phyloP scores from a whole-genome alignment of 2,329 filamentous ascomycete genomes.

The Paraconiothyrium sp. region DNA sequence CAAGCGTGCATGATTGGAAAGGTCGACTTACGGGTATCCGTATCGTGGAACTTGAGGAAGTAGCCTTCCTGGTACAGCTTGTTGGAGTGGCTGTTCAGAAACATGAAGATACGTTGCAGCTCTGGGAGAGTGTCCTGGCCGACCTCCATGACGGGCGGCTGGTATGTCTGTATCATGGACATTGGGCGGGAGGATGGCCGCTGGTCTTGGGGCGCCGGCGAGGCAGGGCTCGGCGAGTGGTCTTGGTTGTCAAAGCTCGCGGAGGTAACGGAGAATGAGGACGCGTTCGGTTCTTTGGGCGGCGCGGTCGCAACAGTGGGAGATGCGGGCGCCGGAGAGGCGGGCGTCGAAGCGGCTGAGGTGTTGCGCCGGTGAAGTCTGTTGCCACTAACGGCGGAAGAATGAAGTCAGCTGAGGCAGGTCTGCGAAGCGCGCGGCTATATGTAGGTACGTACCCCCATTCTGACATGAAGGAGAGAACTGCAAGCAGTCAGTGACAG shows the following conservation, averaged over 20 bases:
- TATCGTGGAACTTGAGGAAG: conserved; percentile 94
- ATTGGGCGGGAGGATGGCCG: conserved; percentile 72
- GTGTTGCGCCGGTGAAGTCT: conserved; percentile 12
- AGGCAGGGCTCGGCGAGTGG: conserved; percentile 46
- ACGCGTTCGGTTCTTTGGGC: conserved; percentile 32
- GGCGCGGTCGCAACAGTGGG: conserved; percentile 41
- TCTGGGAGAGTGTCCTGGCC: conserved; percentile 88
- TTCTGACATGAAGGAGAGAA: conserved; percentile 88
- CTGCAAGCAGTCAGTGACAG: conserved; percentile 72
- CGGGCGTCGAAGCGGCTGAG: conserved; percentile 28
- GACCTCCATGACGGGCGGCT: conserved; percentile 86
- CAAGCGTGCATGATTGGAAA: conserved; percentile 15
- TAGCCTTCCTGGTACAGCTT: conserved; percentile 99
- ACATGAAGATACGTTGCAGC: conserved; percentile 91
- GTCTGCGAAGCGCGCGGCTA: conserved; percentile 29
- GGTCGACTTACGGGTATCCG: conserved; percentile 79
- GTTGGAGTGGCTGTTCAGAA: conserved; percentile 92
- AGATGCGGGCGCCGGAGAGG: conserved; percentile 40
- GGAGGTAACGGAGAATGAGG: conserved; percentile 38
- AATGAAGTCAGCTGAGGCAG: background rate
- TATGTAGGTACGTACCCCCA: conserved; percentile 60
- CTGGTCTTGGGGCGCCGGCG: conserved; percentile 52
- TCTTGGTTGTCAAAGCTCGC: conserved; percentile 43
- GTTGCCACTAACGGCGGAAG: conserved; percentile 13
- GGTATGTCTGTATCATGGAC: conserved; percentile 87